Conservation (phyloP, 148 eudicot genomes). For the Bassia scoparia region DNA sequence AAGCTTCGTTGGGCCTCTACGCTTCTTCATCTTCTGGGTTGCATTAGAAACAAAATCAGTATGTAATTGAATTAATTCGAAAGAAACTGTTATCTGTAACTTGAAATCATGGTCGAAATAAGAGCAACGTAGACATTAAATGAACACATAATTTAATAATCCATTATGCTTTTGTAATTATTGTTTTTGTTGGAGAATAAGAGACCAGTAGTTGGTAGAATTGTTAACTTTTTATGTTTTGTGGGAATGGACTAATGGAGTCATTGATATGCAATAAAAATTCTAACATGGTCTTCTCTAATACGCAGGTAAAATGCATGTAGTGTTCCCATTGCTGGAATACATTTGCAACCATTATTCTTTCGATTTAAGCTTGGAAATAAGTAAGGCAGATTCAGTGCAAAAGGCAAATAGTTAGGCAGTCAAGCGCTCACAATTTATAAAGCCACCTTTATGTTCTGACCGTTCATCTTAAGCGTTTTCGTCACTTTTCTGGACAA, state of each 20-base stretch:
- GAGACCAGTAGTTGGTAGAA: not conserved
- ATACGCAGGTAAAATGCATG: conserved; percentile 76
- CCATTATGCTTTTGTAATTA: too few species aligned
- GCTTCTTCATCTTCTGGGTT: too few species aligned
- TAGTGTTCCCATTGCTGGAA: conserved; percentile 77
- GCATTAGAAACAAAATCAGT: too few species aligned
- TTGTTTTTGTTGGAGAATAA: too few species aligned
- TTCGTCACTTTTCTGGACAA: conserved; percentile 62
- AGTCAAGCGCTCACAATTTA: conserved; percentile 71
- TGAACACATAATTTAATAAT: too few species aligned
- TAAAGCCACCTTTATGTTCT: conserved; percentile 85
- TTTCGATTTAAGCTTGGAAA: conserved; percentile 90
- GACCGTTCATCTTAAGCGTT: conserved; percentile 81
- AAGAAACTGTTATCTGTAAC: too few species aligned
- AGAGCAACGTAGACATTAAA: too few species aligned
- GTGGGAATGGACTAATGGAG: not conserved
- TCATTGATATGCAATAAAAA: not conserved
- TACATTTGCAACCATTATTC: conserved; percentile 91
- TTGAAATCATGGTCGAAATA: too few species aligned
- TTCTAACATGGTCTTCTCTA: not conserved
- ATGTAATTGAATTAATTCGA: too few species aligned
- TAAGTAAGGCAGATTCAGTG: conserved; percentile 67
- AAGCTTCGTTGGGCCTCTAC: too few species aligned
- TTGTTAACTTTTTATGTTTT: not conserved
- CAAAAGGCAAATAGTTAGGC: conserved; percentile 89